Conservation (phyloP, 805 yeast species). For the Vanderwaltozyma tropicalis region DNA sequence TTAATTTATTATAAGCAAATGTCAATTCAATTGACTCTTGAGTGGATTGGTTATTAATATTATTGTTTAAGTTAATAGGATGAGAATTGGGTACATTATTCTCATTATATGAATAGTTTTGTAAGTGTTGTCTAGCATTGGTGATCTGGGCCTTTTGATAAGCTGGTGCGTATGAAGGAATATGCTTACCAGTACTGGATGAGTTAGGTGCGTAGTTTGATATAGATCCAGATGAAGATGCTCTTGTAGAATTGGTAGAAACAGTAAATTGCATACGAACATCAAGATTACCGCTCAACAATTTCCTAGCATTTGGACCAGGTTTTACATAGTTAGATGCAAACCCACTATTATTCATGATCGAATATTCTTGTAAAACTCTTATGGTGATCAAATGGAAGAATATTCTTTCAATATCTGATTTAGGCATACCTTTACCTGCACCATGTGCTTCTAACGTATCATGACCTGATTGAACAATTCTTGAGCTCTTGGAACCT, state of each 20-base stretch:
- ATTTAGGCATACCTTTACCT: conserved; percentile 54
- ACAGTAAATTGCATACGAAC: conserved; percentile 44
- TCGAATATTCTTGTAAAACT: conserved; percentile 58
- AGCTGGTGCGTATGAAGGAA: not conserved
- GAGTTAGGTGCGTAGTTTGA: not conserved
- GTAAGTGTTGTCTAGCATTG: conserved; percentile 10
- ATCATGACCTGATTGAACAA: conserved; percentile 55
- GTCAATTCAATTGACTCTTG: conserved; percentile 17
- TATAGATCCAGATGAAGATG: conserved; percentile 8
- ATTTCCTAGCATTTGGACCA: conserved; percentile 45
- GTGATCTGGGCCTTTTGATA: conserved; percentile 2
- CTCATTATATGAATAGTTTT: conserved; percentile 5
- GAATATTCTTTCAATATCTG: conserved; percentile 71
- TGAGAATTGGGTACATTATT: not conserved
- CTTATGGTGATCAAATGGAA: conserved; percentile 63
- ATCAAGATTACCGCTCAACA: conserved; percentile 36
- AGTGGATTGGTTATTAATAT: conserved; percentile 8
- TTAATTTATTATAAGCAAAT: conserved; percentile 17
- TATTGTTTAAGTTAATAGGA: conserved; percentile 11
- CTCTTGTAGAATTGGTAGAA: conserved; percentile 11
- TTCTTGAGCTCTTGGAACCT: conserved; percentile 58
- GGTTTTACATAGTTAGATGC: conserved; percentile 62
- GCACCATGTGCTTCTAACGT: conserved; percentile 52
- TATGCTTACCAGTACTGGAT: not conserved
- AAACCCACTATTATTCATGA: conserved; percentile 68